Base-by-base conservation (phyloP, 2,329 filamentous ascomycete species). In the Pseudogymnoascus sp. region DNA sequence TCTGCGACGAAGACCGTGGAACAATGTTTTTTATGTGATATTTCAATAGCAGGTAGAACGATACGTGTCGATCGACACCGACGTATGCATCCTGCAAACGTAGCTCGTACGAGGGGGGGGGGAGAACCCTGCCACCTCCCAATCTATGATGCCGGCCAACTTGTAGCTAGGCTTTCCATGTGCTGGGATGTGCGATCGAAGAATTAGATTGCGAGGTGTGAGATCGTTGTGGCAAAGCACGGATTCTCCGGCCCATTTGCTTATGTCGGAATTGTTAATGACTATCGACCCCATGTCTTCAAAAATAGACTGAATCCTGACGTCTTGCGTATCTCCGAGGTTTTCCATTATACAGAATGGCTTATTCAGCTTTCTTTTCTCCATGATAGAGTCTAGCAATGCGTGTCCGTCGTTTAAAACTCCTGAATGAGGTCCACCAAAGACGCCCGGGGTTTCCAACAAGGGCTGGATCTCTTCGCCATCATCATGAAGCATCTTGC, bases 201-300 rank as follows among this genome's bases (percentile, higher is more conserved):
- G 59, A 37, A 64, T 67, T 39, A 67, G 37, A 20, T 67, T 67
- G 63, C 63, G 60, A 37, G 65, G 63, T 32, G 20, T 66, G 41
- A 63, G 64, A 59, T 67, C 64, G 62, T 67, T 67, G 61, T 67
- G 65, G 65, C 65, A 67, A 57, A 67, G 54, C 9, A 67, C 64
- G 30, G 65, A 65, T 66, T 67, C 65, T 60, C 34, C 41, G 43
- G 62, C 58, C 65, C 65, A 66, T 59, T 65, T 61, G 7, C 63
- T 62, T 28, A 66, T 65, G 30, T 65, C 64, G 22, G 65, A 64
- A 8, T 64, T 62, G 34, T 59, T 61, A 58, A 67, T 64, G 35
- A 62, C 22, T 58, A 34, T 59, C 25, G 62, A 63, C 11, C 57
- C 62, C 62, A 65, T 50, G 22, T 65, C 64, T 62, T 64, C 41